These are phyloP conservation scores for Arctostaphylos glauca DNA, from an alignment of 148 eudicot species.

Conservation along the genomic window DNA sequence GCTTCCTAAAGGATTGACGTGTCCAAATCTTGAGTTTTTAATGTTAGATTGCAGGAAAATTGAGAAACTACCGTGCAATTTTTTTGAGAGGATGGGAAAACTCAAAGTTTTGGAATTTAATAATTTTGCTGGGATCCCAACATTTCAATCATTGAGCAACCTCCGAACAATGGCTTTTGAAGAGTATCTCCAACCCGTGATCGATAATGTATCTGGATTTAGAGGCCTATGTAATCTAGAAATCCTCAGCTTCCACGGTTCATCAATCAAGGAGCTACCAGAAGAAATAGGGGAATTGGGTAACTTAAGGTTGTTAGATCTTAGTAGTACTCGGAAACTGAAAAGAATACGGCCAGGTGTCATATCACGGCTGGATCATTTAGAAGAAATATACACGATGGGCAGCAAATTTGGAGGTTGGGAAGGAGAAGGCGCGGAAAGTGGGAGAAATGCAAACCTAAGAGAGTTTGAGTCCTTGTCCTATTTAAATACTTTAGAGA, in stretches of 20 bases:
- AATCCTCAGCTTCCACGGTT: conserved; percentile 39
- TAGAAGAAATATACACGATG: conserved; percentile 39
- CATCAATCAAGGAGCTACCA: conserved; percentile 27
- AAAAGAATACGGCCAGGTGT: conserved; percentile 23
- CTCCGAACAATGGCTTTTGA: no score
- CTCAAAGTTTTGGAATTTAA: conserved; percentile 35
- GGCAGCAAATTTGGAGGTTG: conserved; percentile 16
- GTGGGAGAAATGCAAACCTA: conserved; percentile 19
- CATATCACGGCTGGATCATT: conserved; percentile 20
- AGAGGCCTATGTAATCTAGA: conserved; percentile 33
- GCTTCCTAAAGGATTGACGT: conserved; percentile 22
- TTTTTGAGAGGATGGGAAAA: conserved; percentile 35
- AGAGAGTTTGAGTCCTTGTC: conserved; percentile 22
- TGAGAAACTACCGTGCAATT: conserved; percentile 18
- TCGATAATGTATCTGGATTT: conserved; percentile 24
- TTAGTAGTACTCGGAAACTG: conserved; percentile 28
- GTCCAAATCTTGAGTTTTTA: conserved; percentile 32
- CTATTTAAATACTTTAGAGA: conserved; percentile 16
- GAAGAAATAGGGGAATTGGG: conserved; percentile 29
- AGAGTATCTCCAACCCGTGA: no score
- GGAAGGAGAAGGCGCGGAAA: conserved; percentile 17
- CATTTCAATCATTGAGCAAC: conserved; percentile 32
- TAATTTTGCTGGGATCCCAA: conserved; percentile 13
- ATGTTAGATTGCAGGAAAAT: neutral
- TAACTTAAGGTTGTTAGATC: conserved; percentile 32